Evolutionary conservation across 192 early-diverging fungal genomes (phyloP), one percentile per base, ranked within the genome.

Genomic region (Chytriomyces hyalinus): DNA sequence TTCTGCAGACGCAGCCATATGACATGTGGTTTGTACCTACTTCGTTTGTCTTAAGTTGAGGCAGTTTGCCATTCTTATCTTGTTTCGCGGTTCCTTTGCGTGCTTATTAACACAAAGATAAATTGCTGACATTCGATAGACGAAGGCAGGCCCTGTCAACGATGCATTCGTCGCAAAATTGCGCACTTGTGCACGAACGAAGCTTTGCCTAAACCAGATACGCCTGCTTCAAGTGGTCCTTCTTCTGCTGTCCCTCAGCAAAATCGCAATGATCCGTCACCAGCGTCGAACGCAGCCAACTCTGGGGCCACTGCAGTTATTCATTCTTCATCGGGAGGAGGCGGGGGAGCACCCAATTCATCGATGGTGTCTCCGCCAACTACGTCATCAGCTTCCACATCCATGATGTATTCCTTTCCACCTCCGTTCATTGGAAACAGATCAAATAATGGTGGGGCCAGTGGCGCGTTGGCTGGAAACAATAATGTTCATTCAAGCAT

Each of bases 1-100:
- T 97, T 94, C 78, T 98, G 97, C 85, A 87, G 95, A 80, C 85
- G 96, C 80, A 93, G 92, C 49, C 97, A 98, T 81, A 98, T 98
- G 97, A 96, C 95, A 44, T 98, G 96, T 82, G 94, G 82, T 84
- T 49, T 46, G 82, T 79, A 80, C 36, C 36, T 36, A 36, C 36
- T 1, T 47, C 61, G 17, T 80, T 28, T 15, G 17, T 36, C 36
- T 9, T 15, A 36, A 49, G 17, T 9, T 15, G n/a, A 1, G 11
- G 44, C 67, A 20, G 44, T 47, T 53, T 78, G 44, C 47, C 13
- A 17, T 22, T 22, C 24, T 22, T 46, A 61, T 57, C 15, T n/a
- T 17, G 57, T n/a, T 60, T n/a, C 17, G 49, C 17, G 67, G 36
- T 36, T 36, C 36, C 36, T 36, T 36, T 36, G 3, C 36, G 36